Conservation (phyloP, 208 protist genomes). For the Trypanosoma avium region DNA sequence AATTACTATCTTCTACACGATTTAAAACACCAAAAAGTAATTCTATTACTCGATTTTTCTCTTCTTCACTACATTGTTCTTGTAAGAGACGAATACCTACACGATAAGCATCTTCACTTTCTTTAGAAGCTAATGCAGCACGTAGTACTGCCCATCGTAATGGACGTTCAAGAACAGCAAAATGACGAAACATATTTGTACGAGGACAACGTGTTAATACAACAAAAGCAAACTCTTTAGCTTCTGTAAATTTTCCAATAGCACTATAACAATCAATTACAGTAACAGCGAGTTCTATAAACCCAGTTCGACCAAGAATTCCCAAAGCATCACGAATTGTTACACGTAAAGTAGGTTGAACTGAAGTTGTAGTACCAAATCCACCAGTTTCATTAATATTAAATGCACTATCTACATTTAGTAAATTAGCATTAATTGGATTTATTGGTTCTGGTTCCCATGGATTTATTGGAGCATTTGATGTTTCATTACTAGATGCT, state of each 20-base stretch:
- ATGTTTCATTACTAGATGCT: slow-evolving; percentile 48
- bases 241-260: slow-evolving; percentile 83
- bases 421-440: no score
- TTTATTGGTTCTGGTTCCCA: no score
- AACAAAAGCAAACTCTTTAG: slow-evolving; percentile 86
- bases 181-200: slow-evolving; percentile 43
- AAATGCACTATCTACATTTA: slow-evolving; percentile 1
- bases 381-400: slow-evolving; percentile 6
- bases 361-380: not conserved
- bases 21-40: slow-evolving; percentile 79
- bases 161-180: slow-evolving; percentile 62
- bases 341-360: slow-evolving; percentile 41
- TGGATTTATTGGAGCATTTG: slow-evolving; percentile 13
- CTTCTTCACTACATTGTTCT: slow-evolving; percentile 54
- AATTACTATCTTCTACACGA: slow-evolving; percentile 48
- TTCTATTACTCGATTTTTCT: slow-evolving; percentile 68
- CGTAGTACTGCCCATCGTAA: slow-evolving; percentile 76
- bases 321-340: slow-evolving; percentile 66
- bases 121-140: slow-evolving; percentile 64
- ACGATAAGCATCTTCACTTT: slow-evolving; percentile 82
- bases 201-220: slow-evolving; percentile 55
- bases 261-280: slow-evolving; percentile 84
- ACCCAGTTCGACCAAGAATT: slow-evolving; percentile 53
- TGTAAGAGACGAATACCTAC: slow-evolving; percentile 77
- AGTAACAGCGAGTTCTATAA: slow-evolving; percentile 70